These are phyloP conservation scores for Candida schatavii DNA, from an alignment of 805 yeast genomes.

Conservation along the genomic window DNA sequence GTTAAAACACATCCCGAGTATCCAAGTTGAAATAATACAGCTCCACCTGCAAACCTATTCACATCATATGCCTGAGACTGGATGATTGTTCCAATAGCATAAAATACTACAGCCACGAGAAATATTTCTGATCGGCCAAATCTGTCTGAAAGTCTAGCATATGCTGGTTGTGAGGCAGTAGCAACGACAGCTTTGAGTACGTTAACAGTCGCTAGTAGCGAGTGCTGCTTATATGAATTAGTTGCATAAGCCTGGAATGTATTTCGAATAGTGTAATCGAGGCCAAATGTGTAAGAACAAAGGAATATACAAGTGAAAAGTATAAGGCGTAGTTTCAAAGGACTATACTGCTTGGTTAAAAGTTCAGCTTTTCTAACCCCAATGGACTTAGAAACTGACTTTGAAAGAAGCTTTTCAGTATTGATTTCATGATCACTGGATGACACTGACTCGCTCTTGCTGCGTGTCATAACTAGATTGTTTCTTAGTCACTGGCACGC, in stretches of 20 bases:
- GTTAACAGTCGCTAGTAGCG: conserved; percentile 56
- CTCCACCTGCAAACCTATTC: conserved; percentile 61
- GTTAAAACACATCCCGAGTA: conserved; percentile 62
- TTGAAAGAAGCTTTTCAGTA: neutral
- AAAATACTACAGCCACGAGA: conserved; percentile 49
- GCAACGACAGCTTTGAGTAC: conserved; percentile 59
- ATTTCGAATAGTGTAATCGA: conserved; percentile 21
- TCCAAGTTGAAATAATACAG: conserved; percentile 49
- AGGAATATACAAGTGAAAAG: conserved; percentile 51
- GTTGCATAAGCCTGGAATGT: conserved; percentile 51
- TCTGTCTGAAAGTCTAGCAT: conserved; percentile 63
- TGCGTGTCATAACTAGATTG: too few relatives aligned
- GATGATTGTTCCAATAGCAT: conserved; percentile 61
- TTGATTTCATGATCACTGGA: neutral
- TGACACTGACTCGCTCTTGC: too few relatives aligned
- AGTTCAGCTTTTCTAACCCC: conserved; percentile 61
- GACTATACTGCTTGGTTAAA: conserved; percentile 46
- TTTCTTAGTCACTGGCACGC: too few relatives aligned
- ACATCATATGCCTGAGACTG: conserved; percentile 60
- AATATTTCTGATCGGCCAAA: conserved; percentile 61
- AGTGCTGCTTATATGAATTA: conserved; percentile 49
- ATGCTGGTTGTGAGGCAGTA: conserved; percentile 64
- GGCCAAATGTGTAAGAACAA: conserved; percentile 56
- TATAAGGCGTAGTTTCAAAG: conserved; percentile 30
- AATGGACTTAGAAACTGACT: conserved; percentile 27